These are phyloP conservation scores for Nemania serpens DNA, from an alignment of 2,329 filamentous ascomycete species.

Conservation along the genomic window DNA sequence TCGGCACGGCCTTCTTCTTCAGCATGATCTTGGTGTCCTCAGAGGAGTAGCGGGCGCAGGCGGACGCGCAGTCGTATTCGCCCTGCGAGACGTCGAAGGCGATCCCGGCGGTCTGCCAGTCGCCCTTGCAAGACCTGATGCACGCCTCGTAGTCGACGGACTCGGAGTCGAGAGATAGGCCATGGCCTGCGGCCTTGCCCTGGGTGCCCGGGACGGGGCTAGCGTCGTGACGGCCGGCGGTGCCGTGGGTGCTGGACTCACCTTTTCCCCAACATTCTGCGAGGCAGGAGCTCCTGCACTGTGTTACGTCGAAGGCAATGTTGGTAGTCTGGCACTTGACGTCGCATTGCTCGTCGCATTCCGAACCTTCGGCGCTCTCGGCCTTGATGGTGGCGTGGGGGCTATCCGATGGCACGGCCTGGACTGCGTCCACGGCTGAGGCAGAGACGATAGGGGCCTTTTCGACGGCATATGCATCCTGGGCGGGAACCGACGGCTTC, in stretches of 20 bases:
- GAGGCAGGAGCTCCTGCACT: conserved; percentile 12
- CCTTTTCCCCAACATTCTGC: neutral
- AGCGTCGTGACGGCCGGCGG: neutral
- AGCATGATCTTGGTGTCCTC: too few species aligned
- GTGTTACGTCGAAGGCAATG: conserved; percentile 12
- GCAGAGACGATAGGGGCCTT: too few species aligned
- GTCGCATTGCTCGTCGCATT: conserved; percentile 12
- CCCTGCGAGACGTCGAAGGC: conserved; percentile 11
- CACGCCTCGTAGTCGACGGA: conserved; percentile 13
- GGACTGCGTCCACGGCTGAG: neutral
- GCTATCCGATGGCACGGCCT: neutral
- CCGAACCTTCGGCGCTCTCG: neutral
- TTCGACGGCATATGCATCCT: too few species aligned
- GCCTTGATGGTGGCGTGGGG: neutral
- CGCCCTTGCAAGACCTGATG: conserved; percentile 7
- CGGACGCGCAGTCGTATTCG: conserved; percentile 4
- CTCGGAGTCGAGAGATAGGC: neutral
- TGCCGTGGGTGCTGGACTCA: neutral
- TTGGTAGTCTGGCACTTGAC: conserved; percentile 18
- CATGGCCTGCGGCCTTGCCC: neutral
- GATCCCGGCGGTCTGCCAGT: conserved; percentile 5
- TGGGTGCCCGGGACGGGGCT: too few species aligned
- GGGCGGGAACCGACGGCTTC: too few species aligned
- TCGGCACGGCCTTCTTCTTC: too few species aligned
- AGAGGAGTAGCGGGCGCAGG: neutral